Percentiles rank a stretch among this genome's conserved stretches.
phyloP scores from a whole-genome alignment of 2,329 filamentous ascomycete species.

The Ophiostoma sp. region DNA sequence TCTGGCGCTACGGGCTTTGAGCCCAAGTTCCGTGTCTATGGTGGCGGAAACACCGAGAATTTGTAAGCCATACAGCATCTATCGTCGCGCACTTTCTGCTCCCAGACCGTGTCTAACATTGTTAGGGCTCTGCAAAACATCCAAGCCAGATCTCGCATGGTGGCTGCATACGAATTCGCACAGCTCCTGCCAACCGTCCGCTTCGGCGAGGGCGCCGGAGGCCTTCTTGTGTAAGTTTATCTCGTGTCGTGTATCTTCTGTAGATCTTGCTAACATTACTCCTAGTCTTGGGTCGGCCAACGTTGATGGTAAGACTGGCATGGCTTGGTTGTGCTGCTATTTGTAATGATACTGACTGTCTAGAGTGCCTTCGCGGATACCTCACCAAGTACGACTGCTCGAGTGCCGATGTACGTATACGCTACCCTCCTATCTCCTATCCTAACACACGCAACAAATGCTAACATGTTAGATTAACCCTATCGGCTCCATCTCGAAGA shows the following conservation, averaged over 20 bases:
- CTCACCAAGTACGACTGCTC: constrained; percentile 66
- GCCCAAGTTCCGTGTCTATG: constrained; percentile 54
- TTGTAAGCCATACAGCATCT: constrained; percentile 32
- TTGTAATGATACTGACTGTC: neutral
- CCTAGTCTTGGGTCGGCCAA: constrained; percentile 27
- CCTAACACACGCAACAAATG: neutral
- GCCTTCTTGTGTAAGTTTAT: constrained; percentile 25
- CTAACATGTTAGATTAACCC: constrained; percentile 47
- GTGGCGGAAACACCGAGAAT: constrained; percentile 57
- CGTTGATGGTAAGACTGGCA: constrained; percentile 27
- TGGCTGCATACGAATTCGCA: constrained; percentile 50
- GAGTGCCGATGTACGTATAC: constrained; percentile 21
- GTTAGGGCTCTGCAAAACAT: constrained; percentile 58
- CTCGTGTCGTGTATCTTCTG: neutral
- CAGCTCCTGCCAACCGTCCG: constrained; percentile 27
- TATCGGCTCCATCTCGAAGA: constrained; percentile 56
- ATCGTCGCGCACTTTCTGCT: neutral
- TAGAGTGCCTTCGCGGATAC: constrained; percentile 37
- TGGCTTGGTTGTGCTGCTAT: neutral
- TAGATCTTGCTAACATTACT: neutral
- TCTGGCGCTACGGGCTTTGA: constrained; percentile 54
- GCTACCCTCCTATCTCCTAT: neutral
- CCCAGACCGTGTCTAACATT: neutral
- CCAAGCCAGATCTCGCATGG: constrained; percentile 54
- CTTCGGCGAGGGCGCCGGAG: constrained; percentile 26